A percentile compares a stretch with the other conserved stretches of the same genome.
Conservation (phyloP, 2,329 filamentous ascomycete species). For the Exophiala calicioides region DNA sequence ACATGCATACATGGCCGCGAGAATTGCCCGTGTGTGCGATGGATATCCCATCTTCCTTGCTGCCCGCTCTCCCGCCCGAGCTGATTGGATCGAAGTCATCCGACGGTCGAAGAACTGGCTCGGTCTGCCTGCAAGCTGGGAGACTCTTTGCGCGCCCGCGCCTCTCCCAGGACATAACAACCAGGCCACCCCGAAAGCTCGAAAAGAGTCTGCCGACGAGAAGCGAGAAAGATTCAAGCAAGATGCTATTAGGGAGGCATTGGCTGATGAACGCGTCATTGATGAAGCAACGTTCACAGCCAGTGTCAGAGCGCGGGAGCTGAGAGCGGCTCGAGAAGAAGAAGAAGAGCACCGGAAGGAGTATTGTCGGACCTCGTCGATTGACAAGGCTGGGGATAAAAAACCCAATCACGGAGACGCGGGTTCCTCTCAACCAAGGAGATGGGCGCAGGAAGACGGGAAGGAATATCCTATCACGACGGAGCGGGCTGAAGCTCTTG, state of each 20-base stretch:
- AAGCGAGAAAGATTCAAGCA: conserved; percentile 62
- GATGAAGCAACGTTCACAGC: conserved; percentile 67
- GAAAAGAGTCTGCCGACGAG: conserved; percentile 53
- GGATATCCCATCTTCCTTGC: conserved; percentile 80
- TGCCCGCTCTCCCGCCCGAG: conserved; percentile 68
- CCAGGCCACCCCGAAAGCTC: not conserved
- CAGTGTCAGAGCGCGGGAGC: conserved; percentile 63
- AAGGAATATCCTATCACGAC: conserved; percentile 71
- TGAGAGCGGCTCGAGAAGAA: conserved; percentile 59
- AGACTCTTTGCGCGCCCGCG: conserved; percentile 65
- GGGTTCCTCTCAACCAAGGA: conserved; percentile 4
- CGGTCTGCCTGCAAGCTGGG: conserved; percentile 65
- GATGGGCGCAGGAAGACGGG: conserved; percentile 45
- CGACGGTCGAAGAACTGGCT: conserved; percentile 70
- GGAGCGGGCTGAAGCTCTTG: conserved; percentile 68
- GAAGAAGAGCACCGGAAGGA: conserved; percentile 38
- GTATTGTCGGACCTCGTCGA: conserved; percentile 21
- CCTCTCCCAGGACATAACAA: conserved; percentile 48
- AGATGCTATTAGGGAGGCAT: conserved; percentile 66
- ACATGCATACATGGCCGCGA: conserved; percentile 79
- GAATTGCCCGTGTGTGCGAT: conserved; percentile 71
- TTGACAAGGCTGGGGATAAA: conserved; percentile 1
- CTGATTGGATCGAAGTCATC: conserved; percentile 79
- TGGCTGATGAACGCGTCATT: conserved; percentile 67
- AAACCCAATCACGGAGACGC: conserved; percentile 26